phyloP scores from a whole-genome alignment of 2,329 filamentous ascomycete genomes.

The Fusarium sp. region DNA sequence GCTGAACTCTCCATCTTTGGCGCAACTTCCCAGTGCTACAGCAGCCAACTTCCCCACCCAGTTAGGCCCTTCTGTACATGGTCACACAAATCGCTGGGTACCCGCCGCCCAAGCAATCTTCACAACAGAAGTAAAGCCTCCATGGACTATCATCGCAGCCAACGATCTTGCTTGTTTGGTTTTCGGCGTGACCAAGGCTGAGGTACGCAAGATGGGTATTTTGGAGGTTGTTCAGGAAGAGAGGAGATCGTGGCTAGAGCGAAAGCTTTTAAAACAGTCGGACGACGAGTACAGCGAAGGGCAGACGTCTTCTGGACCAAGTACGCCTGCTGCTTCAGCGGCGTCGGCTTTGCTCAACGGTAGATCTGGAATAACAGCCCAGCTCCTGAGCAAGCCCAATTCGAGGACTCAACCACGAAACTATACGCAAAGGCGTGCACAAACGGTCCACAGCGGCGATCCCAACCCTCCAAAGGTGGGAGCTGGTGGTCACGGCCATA shows the following conservation, averaged over 20 bases:
- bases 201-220: slow-evolving; percentile 94
- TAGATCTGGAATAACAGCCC: slow-evolving; percentile 82
- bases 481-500: slow-evolving; percentile 69
- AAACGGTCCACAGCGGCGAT: slow-evolving; percentile 71
- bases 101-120: slow-evolving; percentile 97
- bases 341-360: slow-evolving; percentile 74
- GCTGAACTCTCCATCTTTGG: slow-evolving; percentile 57
- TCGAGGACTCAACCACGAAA: slow-evolving; percentile 67
- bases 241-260: slow-evolving; percentile 87
- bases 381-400: slow-evolving; percentile 85
- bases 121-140: slow-evolving; percentile 88
- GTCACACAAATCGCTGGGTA: slow-evolving; percentile 89
- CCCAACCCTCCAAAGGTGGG: slow-evolving; percentile 66
- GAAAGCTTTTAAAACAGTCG: slow-evolving; percentile 74
- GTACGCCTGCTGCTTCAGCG: slow-evolving; percentile 55
- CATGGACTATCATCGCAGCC: slow-evolving; percentile 95
- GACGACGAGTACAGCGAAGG: slow-evolving; percentile 51
- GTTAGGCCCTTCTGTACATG: slow-evolving; percentile 76
- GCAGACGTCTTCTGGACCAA: slow-evolving; percentile 51
- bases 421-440: slow-evolving; percentile 67
- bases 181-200: slow-evolving; percentile 98
- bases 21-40: slow-evolving; percentile 54
- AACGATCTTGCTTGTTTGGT: slow-evolving; percentile 96
- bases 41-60: slow-evolving; percentile 59
- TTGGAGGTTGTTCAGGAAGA: slow-evolving; percentile 94